phyloP scores from a whole-genome alignment of 164 flowering plant species.

The Macadamia tetraphylla region DNA sequence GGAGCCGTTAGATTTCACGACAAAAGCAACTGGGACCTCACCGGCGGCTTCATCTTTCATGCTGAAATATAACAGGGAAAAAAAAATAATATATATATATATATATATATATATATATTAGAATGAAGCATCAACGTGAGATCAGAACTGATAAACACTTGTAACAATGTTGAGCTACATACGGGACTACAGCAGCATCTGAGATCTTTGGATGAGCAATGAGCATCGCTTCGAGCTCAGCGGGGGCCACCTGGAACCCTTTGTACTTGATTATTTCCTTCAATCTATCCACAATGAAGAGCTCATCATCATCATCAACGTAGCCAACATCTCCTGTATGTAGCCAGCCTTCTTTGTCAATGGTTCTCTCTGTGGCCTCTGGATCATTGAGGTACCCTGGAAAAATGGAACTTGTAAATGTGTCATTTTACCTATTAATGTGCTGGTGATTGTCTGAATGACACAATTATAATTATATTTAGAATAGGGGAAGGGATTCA shows the following conservation, averaged over 20 bases:
- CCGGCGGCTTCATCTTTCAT: too few species aligned
- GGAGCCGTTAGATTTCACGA: too few species aligned
- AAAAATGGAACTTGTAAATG: neutral
- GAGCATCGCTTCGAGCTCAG: slow-evolving; percentile 64
- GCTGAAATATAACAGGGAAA: too few species aligned
- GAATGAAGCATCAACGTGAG: too few species aligned
- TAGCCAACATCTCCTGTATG: slow-evolving; percentile 72
- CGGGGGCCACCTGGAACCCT: slow-evolving; percentile 77
- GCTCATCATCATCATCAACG: slow-evolving; percentile 63
- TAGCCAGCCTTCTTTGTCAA: slow-evolving; percentile 67
- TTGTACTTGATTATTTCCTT: slow-evolving; percentile 71
- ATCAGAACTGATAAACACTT: too few species aligned
- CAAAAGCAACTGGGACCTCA: too few species aligned
- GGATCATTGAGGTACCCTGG: neutral
- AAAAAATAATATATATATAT: too few species aligned
- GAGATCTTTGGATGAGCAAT: slow-evolving; percentile 43
- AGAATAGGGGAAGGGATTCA: too few species aligned
- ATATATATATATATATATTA: too few species aligned
- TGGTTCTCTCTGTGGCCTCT: slow-evolving; percentile 21
- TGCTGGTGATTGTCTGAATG: too few species aligned
- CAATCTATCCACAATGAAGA: slow-evolving; percentile 64
- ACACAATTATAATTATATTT: too few species aligned
- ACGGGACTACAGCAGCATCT: slow-evolving; percentile 73
- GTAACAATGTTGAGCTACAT: slow-evolving; percentile 12
- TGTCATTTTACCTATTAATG: neutral